These are phyloP conservation scores for Streptanthus diversifolius DNA, from an alignment of 345 rosid species.

Conservation along the genomic window DNA sequence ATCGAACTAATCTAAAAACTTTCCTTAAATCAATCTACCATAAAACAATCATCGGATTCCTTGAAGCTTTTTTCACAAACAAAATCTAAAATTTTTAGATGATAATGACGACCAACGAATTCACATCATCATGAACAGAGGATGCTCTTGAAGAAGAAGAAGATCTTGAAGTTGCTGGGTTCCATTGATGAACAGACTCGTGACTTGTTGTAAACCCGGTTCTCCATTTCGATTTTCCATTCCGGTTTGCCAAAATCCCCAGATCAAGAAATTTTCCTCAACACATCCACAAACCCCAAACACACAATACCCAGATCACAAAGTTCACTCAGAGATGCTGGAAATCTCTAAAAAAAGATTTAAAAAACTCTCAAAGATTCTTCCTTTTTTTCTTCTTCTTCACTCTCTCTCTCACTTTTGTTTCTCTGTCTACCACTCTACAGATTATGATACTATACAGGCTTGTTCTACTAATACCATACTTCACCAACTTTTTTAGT, in stretches of 20 bases:
- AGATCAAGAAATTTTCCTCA: conserved; percentile 16
- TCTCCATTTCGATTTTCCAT: conserved; percentile 39
- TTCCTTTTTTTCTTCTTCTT: conserved; percentile 1
- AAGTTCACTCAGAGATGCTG: background rate
- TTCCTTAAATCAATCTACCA: conserved; percentile 44
- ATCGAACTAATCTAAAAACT: conserved; percentile 39
- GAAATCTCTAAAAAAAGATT: background rate
- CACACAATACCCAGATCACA: conserved; percentile 14
- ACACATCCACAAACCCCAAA: conserved; percentile 16
- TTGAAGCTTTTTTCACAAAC: conserved; percentile 32
- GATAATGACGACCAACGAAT: conserved; percentile 35
- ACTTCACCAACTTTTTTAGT: conserved; percentile 26
- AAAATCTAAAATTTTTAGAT: conserved; percentile 39
- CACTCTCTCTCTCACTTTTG: conserved; percentile 11
- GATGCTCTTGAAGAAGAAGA: conserved; percentile 34
- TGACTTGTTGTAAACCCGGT: conserved; percentile 36
- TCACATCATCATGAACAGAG: conserved; percentile 41
- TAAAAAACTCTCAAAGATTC: background rate
- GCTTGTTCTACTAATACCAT: conserved; percentile 29
- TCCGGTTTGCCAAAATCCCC: conserved; percentile 26
- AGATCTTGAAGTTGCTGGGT: conserved; percentile 42
- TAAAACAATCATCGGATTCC: conserved; percentile 97
- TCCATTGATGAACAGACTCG: conserved; percentile 37
- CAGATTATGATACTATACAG: conserved; percentile 28
- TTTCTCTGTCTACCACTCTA: conserved; percentile 37